Base-by-base conservation (phyloP, 78 protist genomes). In the Tieghemostelium lacteum region DNA sequence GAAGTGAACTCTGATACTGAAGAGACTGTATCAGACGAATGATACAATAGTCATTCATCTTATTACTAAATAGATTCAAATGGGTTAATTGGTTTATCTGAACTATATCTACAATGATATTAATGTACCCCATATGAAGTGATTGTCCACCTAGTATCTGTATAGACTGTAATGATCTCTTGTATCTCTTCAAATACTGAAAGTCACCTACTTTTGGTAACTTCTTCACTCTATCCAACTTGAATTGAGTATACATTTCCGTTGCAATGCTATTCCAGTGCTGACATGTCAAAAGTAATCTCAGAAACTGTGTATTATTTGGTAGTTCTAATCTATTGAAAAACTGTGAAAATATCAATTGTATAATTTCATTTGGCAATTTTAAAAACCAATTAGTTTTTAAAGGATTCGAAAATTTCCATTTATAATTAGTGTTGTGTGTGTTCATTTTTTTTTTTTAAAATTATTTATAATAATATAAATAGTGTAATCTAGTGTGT, bases 51-150 rank as follows among this genome's bases (percentile, higher is more conserved):
- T 77, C 87, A 36, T 75, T 75, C 49, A 77, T 77, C 31, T 77
- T 62, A 37, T 77, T 77, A 5, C 75, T 65, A 16, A 77, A 77
- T 22, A 77, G 29, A 52, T 77, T 77, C 2, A 71, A n/a, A 71
- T 52, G 26, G 0, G 60, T 71, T 8, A 71, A 22, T 50, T 19
- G 14, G 20, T n/a, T 71, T 16, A 19, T 49, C 12, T 49, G 54
- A 4, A n/a, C 33, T 16, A n/a, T 14, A n/a, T 57, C 33, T 57
- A 22, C 29, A n/a, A 71, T 20, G 4, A 50, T 63, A 0, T 33
- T 52, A 34, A 71, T 24, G 26, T 50, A 33, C 6, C 24, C 22
- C 7, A 7, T 12, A 16, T 28, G 19, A 60, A 71, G 24, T 19
- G 60, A 24, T 2, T 45, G 26, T 2, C 77, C 77, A 17, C 63